A percentile compares a stretch with the other conserved stretches of the same genome.
Evolutionary conservation across 768 basidiomycete species (phyloP).

Genomic region (Phlebiopsis gigantea): DNA sequence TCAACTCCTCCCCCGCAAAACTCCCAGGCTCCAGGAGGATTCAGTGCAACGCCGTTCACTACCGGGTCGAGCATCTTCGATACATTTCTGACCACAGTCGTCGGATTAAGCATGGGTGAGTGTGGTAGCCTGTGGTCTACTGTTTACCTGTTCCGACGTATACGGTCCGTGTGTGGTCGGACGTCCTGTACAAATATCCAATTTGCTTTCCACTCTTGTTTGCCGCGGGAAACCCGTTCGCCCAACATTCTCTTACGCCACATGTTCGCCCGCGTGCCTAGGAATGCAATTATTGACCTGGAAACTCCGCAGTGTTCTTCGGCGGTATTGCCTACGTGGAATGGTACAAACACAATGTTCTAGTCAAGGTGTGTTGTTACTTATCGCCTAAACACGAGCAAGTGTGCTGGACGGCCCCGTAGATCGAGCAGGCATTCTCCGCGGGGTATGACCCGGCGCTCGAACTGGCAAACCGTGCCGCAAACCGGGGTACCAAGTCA

Average conservation of each 20-base stretch:
- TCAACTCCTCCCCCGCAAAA: no score
- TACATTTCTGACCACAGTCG: constrained; percentile 51
- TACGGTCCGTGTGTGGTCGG: background rate
- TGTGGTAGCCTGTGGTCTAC: constrained; percentile 6
- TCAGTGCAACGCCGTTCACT: constrained; percentile 13
- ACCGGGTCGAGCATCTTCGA: constrained; percentile 31
- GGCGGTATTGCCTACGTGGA: constrained; percentile 69
- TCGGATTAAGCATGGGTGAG: constrained; percentile 59
- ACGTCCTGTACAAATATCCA: background rate
- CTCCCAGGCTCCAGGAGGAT: background rate
- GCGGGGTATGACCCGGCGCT: constrained; percentile 82
- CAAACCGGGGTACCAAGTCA: constrained; percentile 25
- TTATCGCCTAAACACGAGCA: background rate
- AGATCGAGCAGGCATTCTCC: constrained; percentile 78
- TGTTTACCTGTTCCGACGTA: background rate
- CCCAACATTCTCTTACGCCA: background rate
- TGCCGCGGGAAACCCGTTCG: background rate
- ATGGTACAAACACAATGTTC: constrained; percentile 81
- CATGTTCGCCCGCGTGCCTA: background rate
- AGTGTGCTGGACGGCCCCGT: background rate
- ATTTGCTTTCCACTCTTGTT: background rate
- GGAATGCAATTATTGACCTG: background rate
- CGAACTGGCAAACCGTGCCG: constrained; percentile 52
- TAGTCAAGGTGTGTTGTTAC: constrained; percentile 54
- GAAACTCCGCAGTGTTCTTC: constrained; percentile 44